phyloP scores from a whole-genome alignment of 2,329 filamentous ascomycete species.

The Aureobasidium leucospermi region DNA sequence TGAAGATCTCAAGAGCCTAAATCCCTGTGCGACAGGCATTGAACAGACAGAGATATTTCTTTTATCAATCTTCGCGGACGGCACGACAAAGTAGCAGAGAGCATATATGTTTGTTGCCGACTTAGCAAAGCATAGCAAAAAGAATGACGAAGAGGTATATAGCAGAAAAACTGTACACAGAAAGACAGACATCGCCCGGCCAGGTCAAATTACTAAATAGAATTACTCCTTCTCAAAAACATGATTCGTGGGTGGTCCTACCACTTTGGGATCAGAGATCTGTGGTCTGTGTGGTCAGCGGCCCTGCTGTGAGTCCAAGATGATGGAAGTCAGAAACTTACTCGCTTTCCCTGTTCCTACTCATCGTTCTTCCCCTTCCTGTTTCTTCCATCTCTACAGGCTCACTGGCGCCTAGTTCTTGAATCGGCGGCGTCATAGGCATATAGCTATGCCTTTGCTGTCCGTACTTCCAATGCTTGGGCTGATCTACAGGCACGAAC shows the following conservation, averaged over 20 bases:
- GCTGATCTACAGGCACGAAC: neutral
- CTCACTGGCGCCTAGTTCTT: neutral
- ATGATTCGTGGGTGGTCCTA: neutral
- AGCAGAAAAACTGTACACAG: too few species aligned
- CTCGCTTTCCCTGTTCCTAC: neutral
- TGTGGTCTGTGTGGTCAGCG: constrained; percentile 1
- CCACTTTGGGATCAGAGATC: constrained; percentile 3
- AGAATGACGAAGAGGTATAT: too few species aligned
- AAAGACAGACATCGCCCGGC: too few species aligned
- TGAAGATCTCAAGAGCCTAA: too few species aligned
- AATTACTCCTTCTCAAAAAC: constrained; percentile 7
- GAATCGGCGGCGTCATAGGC: neutral
- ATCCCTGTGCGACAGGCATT: too few species aligned
- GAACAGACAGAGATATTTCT: too few species aligned
- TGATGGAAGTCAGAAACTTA: neutral
- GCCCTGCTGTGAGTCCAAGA: neutral
- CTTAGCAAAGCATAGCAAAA: too few species aligned
- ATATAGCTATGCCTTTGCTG: neutral
- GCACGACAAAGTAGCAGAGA: too few species aligned
- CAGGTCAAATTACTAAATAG: too few species aligned
- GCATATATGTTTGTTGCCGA: too few species aligned
- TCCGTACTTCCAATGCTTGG: neutral
- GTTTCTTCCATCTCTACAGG: constrained; percentile 6
- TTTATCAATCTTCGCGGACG: too few species aligned
- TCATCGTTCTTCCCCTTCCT: neutral